Conservation (phyloP, 345 rosid genomes). For the Diplotaxis tenuifolia region DNA sequence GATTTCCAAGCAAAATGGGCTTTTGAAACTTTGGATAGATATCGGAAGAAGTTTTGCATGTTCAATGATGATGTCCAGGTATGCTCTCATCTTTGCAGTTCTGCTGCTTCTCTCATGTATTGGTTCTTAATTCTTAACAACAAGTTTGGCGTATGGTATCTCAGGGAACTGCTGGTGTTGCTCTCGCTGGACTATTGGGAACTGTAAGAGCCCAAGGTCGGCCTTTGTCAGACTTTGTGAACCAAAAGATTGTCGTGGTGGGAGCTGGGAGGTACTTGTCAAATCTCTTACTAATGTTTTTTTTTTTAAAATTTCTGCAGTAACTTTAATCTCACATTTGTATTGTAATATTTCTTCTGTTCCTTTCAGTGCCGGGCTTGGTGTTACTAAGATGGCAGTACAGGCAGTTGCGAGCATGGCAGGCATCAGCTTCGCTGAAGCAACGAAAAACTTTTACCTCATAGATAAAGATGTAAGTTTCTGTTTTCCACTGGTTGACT, state of each 20-base stretch:
- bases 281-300: background rate
- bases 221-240: constrained; percentile 70
- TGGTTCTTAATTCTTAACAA: no score
- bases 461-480: constrained; percentile 85
- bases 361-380: constrained; percentile 92
- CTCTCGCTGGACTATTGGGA: constrained; percentile 94
- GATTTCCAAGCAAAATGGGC: constrained; percentile 99
- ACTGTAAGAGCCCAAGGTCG: constrained; percentile 92
- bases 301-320: background rate
- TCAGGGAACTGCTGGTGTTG: constrained; percentile 99
- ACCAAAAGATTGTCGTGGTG: constrained; percentile 96
- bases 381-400: constrained; percentile 75
- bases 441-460: constrained; percentile 60
- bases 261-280: constrained; percentile 95
- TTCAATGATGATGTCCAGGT: constrained; percentile 99
- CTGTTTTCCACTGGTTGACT: constrained; percentile 21
- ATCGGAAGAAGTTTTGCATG: constrained; percentile 87
- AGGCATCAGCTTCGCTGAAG: constrained; percentile 53
- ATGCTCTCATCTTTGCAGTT: constrained; percentile 19
- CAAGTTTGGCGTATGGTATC: constrained; percentile 15
- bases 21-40: constrained; percentile 85
- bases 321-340: constrained; percentile 24
- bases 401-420: constrained; percentile 80
- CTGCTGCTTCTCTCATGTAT: no score
- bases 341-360: constrained; percentile 2